phyloP scores from a whole-genome alignment of 345 rosid genomes.

The Corymbia maculata region DNA sequence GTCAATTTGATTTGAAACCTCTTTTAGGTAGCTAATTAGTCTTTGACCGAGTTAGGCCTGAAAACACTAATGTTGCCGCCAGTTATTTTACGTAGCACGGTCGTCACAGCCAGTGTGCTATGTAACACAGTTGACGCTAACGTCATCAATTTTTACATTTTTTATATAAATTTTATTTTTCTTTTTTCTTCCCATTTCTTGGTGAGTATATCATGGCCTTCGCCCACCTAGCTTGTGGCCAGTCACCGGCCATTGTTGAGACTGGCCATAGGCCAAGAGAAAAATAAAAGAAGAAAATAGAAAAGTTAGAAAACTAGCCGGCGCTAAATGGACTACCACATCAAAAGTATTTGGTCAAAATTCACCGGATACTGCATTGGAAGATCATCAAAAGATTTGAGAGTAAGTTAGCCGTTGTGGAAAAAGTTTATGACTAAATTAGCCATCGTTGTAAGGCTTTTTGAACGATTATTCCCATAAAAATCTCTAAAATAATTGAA shows the following conservation, averaged over 20 bases:
- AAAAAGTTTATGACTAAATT: neutral
- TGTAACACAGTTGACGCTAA: too few species aligned
- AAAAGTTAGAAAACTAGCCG: neutral
- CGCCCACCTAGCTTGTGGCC: neutral
- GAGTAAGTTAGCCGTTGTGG: neutral
- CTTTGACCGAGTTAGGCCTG: rapidly evolving
- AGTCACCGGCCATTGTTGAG: neutral
- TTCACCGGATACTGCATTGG: neutral
- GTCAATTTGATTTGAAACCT: neutral
- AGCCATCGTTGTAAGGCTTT: neutral
- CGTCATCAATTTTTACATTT: neutral
- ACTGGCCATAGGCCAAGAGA: neutral
- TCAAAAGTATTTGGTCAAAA: neutral
- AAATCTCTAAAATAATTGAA: neutral
- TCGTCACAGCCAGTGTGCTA: too few species aligned
- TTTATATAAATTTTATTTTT: too few species aligned
- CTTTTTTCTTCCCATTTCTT: neutral
- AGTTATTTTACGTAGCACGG: neutral
- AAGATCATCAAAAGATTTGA: neutral
- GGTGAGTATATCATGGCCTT: neutral
- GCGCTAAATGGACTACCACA: neutral
- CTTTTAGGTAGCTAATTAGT: neutral
- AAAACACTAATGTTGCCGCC: neutral
- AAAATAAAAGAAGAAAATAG: too few species aligned
- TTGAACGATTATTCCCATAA: neutral